Percentiles rank a stretch among this genome's conserved stretches.
phyloP scores from a whole-genome alignment of 139 green algal genomes.

The Chlorella sp. region DNA sequence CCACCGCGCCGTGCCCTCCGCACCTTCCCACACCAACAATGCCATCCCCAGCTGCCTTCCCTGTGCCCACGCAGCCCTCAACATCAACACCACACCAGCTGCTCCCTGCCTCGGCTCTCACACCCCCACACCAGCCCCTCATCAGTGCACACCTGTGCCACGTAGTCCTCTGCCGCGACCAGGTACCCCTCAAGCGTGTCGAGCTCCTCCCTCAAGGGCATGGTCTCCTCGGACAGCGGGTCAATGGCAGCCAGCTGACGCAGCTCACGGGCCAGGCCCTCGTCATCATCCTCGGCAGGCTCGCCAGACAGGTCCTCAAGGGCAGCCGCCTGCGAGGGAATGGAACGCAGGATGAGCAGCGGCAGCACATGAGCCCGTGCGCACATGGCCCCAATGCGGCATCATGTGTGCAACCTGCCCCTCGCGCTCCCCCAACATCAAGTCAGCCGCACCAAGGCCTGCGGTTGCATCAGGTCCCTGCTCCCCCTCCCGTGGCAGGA shows the following conservation, averaged over 20 bases:
- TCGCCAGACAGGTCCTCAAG: neutral
- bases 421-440: too few species aligned
- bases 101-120: too few species aligned
- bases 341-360: too few species aligned
- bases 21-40: too few species aligned
- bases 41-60: too few species aligned
- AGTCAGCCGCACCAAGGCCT: too few species aligned
- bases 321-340: slow-evolving; percentile 1
- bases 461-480: too few species aligned
- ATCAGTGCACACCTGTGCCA: slow-evolving; percentile 6
- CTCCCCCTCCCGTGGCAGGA: too few species aligned
- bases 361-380: too few species aligned
- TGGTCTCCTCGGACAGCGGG: slow-evolving; percentile 8
- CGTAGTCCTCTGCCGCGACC: slow-evolving; percentile 12
- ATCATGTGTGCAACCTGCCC: too few species aligned
- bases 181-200: slow-evolving; percentile 31
- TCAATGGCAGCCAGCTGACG: slow-evolving; percentile 9
- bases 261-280: slow-evolving; percentile 13
- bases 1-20: too few species aligned
- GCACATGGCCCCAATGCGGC: too few species aligned
- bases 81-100: neutral
- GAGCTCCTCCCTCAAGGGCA: slow-evolving; percentile 18
- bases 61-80: neutral
- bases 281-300: slow-evolving; percentile 7
- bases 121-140: neutral